Evolutionary conservation across 1,284 basidiomycete species (phyloP).

Genomic region (Meira miltonrushii): DNA sequence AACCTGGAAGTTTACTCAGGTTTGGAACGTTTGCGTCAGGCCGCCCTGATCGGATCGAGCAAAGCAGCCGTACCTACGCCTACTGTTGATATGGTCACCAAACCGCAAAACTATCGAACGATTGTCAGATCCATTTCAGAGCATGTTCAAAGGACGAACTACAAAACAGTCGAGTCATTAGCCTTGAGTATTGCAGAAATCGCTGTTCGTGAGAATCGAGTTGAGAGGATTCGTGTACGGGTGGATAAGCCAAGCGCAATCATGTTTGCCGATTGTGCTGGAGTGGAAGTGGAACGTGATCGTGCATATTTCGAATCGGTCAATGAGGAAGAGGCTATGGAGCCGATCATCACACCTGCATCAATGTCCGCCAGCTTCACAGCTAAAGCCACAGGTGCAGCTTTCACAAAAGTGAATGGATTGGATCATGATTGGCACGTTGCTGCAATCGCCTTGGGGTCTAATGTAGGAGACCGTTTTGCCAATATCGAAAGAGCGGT

Average conservation of each 20-base stretch:
- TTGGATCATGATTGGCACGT: conserved; percentile 29
- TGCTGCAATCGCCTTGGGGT: conserved; percentile 75
- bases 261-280: conserved; percentile 64
- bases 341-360: background rate
- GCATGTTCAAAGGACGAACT: conserved; percentile 58
- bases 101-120: conserved; percentile 29
- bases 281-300: conserved; percentile 62
- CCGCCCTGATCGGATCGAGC: background rate
- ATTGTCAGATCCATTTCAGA: conserved; percentile 46
- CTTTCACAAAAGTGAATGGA: background rate
- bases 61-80: background rate
- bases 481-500: conserved; percentile 74
- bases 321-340: background rate
- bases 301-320: conserved; percentile 47
- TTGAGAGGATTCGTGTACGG: conserved; percentile 55
- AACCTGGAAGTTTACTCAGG: conserved; percentile 58
- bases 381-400: background rate
- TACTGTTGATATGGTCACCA: conserved; percentile 30
- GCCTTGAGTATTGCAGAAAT: conserved; percentile 63
- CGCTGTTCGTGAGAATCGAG: conserved; percentile 46
- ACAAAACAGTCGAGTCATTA: conserved; percentile 70
- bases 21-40: conserved; percentile 9
- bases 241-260: conserved; percentile 73
- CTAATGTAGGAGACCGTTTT: conserved; percentile 83
- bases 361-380: background rate